Percentiles rank a stretch among this genome's conserved stretches.
Conservation (phyloP, 2,329 filamentous ascomycete genomes). For the Phoma herbarum region DNA sequence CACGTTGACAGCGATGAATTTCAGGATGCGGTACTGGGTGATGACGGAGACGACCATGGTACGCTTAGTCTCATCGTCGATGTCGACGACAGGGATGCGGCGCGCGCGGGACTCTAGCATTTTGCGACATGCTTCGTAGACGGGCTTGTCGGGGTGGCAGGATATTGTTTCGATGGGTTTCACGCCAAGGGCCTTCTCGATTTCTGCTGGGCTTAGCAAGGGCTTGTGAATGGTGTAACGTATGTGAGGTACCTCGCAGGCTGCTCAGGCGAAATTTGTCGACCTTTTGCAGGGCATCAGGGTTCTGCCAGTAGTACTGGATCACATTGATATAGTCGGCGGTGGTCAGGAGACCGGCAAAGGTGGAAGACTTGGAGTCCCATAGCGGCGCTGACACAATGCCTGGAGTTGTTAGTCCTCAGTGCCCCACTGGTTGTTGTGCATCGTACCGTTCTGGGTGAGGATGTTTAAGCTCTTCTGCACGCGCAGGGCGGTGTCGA, state of each 20-base stretch:
- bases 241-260: constrained; percentile 72
- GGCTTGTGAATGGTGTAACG: background rate
- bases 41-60: constrained; percentile 96
- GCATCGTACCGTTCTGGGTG: constrained; percentile 82
- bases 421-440: background rate
- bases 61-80: constrained; percentile 91
- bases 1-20: constrained; percentile 97
- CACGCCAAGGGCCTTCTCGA: constrained; percentile 93
- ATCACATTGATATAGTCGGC: constrained; percentile 99
- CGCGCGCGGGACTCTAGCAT: constrained; percentile 95
- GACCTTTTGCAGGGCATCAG: constrained; percentile 85
- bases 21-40: constrained; percentile 97
- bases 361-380: constrained; percentile 92
- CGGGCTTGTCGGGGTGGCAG: constrained; percentile 86
- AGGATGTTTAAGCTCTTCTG: constrained; percentile 97
- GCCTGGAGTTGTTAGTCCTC: constrained; percentile 62
- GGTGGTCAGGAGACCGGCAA: constrained; percentile 92
- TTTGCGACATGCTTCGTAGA: constrained; percentile 93
- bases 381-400: constrained; percentile 97
- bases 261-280: constrained; percentile 94
- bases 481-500: constrained; percentile 93
- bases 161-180: constrained; percentile 92
- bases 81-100: constrained; percentile 90
- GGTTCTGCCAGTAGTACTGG: constrained; percentile 98
- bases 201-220: constrained; percentile 66